Conservation (phyloP, 768 basidiomycete species). For the Kwoniella shandongensis region DNA sequence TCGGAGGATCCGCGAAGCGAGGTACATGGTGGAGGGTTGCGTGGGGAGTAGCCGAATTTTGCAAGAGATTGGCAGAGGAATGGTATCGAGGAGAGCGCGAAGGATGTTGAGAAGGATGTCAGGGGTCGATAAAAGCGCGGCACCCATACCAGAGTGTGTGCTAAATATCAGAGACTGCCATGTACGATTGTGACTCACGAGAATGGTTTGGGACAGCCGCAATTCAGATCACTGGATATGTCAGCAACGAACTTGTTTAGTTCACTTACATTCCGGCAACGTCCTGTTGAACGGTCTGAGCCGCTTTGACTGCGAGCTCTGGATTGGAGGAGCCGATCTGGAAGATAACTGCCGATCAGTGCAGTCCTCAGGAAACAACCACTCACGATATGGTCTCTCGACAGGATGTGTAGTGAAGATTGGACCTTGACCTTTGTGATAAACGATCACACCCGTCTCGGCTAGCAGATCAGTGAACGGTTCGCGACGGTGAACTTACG, state of each 20-base stretch:
- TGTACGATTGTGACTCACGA: conserved; percentile 56
- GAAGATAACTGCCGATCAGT: conserved; percentile 65
- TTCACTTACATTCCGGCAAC: conserved; percentile 69
- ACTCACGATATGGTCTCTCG: conserved; percentile 74
- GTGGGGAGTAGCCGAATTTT: conserved; percentile 87
- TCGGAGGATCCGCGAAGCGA: conserved; percentile 81
- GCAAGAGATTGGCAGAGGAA: conserved; percentile 85
- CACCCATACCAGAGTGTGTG: conserved; percentile 80
- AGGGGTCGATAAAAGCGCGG: conserved; percentile 86
- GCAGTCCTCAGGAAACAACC: conserved; percentile 1
- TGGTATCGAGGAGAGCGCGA: conserved; percentile 67
- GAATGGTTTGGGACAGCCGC: conserved; percentile 95
- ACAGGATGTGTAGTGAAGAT: conserved; percentile 91
- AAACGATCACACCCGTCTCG: conserved; percentile 80
- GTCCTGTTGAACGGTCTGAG: conserved; percentile 78
- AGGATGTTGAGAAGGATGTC: conserved; percentile 88
- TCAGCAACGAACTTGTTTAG: not conserved
- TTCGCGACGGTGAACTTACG: conserved; percentile 59
- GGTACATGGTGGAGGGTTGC: conserved; percentile 80
- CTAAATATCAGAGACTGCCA: conserved; percentile 12
- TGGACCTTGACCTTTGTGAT: conserved; percentile 71
- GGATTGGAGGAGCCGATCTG: conserved; percentile 92
- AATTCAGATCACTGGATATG: conserved; percentile 74
- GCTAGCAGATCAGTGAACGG: conserved; percentile 59
- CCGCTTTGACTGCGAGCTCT: conserved; percentile 86